Base-by-base conservation (phyloP, 257 asterid species). In the Avicennia marina region DNA sequence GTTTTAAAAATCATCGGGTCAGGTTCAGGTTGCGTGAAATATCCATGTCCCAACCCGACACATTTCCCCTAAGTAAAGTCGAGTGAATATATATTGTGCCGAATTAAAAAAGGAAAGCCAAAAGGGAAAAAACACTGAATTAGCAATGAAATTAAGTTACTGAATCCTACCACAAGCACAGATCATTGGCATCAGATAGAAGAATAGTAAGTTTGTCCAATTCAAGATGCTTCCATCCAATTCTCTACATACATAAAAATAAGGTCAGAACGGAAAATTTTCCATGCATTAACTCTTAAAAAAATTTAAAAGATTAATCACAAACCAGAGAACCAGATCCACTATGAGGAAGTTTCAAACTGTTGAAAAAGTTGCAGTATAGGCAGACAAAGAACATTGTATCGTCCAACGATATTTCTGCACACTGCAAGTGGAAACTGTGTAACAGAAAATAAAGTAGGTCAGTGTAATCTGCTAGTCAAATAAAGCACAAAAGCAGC, bases 381-480 rank as follows among this genome's bases (percentile, higher is more conserved):
- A 63, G 69, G 72, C 97, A 90, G 62, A 75, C 64, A 76, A 49
- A 64, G 13, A 15, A 11, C 36, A 44, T 66, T 44, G 84, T 50
- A 61, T 70, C 84, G 55, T 54, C 82, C 38, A 63, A 32, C 45
- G 69, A 60, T 31, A 62, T 50, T 58, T 73, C 77, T 8, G 68
- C 19, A 44, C 95, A 90, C 61, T 66, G 79, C 79, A 67, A 55
- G 72, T 90, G 95, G 65, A 72, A 84, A 62, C 97, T 89, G 85
- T 55, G 45, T 9, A 75, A 73, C 24, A 55, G 18, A 74, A 59
- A 31, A 68, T 33, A 43, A 24, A 49, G 58, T 40, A 74, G 62
- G 53, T 5, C 20, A 40, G 33, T 20, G 36, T 60, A 63, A 46
- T 18, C 54, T 41, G 38, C 29, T 57, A 58, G n/a, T 25, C 12